Evolutionary conservation across 2,329 filamentous ascomycete species (phyloP).

Genomic region (Leptographium galeiforme): DNA sequence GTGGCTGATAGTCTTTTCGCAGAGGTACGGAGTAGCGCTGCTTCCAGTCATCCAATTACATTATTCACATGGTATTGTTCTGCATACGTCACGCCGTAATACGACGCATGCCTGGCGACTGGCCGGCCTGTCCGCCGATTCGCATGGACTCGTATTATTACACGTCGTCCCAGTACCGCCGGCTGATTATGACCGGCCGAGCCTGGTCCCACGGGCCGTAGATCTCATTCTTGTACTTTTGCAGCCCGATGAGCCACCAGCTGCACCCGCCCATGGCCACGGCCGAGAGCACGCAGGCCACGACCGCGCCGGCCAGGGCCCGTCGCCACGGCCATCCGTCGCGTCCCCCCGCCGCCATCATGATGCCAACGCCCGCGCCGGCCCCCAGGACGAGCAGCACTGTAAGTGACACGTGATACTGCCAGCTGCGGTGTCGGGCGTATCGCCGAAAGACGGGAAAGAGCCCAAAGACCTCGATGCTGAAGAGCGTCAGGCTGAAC

Average conservation of each 20-base stretch:
- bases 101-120: background rate
- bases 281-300: conserved; percentile 61
- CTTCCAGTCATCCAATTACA: background rate
- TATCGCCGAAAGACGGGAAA: conserved; percentile 96
- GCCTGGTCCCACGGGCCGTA: conserved; percentile 96
- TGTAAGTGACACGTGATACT: conserved; percentile 66
- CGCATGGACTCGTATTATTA: too few species aligned
- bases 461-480: conserved; percentile 90
- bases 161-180: conserved; percentile 38
- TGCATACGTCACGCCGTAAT: background rate
- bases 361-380: conserved; percentile 60
- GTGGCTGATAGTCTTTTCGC: background rate
- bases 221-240: conserved; percentile 99
- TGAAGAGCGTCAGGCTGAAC: conserved; percentile 89
- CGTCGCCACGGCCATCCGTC: conserved; percentile 35
- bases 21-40: background rate
- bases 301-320: conserved; percentile 56
- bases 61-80: background rate
- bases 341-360: conserved; percentile 33
- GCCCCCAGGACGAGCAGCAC: conserved; percentile 64
- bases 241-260: conserved; percentile 94
- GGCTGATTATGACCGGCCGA: conserved; percentile 67
- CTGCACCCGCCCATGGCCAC: conserved; percentile 84
- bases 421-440: conserved; percentile 68
- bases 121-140: too few species aligned